Evolutionary conservation across 306 rosid species (phyloP).

Genomic region (Vigna angularis): DNA sequence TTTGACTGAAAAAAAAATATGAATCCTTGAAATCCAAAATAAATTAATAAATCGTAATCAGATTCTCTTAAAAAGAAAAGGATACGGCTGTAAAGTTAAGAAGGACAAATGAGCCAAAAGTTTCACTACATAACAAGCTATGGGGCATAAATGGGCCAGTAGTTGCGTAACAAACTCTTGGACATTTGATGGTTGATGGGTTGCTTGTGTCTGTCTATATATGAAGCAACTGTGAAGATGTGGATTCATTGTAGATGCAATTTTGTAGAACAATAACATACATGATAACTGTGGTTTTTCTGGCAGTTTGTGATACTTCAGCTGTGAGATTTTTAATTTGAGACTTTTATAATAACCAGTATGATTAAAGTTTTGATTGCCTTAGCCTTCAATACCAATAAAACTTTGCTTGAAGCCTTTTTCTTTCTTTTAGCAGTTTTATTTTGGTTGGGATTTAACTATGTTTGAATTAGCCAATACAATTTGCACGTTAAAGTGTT

Average conservation of each 20-base stretch:
- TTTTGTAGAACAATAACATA: not conserved
- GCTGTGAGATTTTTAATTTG: not conserved
- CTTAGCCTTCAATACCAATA: not conserved
- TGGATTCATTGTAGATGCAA: not conserved
- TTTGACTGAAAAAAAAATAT: not conserved
- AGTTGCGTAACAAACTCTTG: too few species aligned
- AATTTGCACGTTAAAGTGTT: not conserved
- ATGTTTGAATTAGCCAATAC: not conserved
- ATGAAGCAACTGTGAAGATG: not conserved
- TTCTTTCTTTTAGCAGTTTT: not conserved
- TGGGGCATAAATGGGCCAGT: too few species aligned
- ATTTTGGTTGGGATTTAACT: conserved; percentile 14
- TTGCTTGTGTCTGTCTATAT: not conserved
- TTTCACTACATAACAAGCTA: conserved; percentile 10
- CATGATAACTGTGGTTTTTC: not conserved
- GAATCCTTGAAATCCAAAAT: not conserved
- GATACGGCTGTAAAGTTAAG: not conserved
- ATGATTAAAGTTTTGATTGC: not conserved
- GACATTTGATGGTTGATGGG: conserved; percentile 7
- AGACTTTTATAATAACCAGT: not conserved
- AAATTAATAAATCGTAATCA: not conserved
- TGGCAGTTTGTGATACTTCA: not conserved
- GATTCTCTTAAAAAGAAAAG: not conserved
- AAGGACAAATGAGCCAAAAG: not conserved
- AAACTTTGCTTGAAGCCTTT: conserved; percentile 5